Base-by-base conservation (phyloP, 1,284 basidiomycete species). In the Bondarzewia mesenterica region DNA sequence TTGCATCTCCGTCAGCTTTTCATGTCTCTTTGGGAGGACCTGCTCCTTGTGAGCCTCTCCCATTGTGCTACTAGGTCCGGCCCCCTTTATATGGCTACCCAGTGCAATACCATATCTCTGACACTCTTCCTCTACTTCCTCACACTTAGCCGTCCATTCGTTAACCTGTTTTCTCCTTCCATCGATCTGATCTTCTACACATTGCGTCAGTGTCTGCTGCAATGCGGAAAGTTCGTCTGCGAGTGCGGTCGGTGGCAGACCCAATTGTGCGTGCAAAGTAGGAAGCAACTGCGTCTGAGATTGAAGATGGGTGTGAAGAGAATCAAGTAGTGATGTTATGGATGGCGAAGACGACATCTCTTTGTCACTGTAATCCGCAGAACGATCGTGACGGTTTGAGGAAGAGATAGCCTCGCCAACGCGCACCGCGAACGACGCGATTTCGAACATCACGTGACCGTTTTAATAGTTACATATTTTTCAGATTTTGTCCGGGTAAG, bases 261-360 rank as follows among this genome's bases (percentile, higher is more conserved):
- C 87, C 14, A 90, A 82, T 54, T 73, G 71, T 12, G 66, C 63
- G 57, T 89, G 85, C 5, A 90, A 69, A 5, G 80, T 79, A 5
- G 88, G 88, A 8, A 90, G 67, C 15, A 87, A 69, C 54, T 83
- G 78, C 0, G 85, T 88, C 64, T 89, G 86, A 2, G 80, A 69
- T 61, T 84, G 84, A 2, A 90, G 68, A 60, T 87, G 83, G 10
- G 80, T 76, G 55, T 89, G 86, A 21, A 90, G 64, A n/a, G 84
- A 82, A 60, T 85, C 79, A 7, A 89, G 70, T 7, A 89, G 71
- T 8, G 82, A 72, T 42, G 82, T 85, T 25, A 69, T 66, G 21
- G 56, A 52, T 20, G 50, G 48, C 35, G 50, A 49, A 18, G 54
- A 49, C 26, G 51, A 27, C 51, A 51, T 54, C 22, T 53, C 36